phyloP scores from a whole-genome alignment of 352 stramenopile species.

The Pythium aquatile region DNA sequence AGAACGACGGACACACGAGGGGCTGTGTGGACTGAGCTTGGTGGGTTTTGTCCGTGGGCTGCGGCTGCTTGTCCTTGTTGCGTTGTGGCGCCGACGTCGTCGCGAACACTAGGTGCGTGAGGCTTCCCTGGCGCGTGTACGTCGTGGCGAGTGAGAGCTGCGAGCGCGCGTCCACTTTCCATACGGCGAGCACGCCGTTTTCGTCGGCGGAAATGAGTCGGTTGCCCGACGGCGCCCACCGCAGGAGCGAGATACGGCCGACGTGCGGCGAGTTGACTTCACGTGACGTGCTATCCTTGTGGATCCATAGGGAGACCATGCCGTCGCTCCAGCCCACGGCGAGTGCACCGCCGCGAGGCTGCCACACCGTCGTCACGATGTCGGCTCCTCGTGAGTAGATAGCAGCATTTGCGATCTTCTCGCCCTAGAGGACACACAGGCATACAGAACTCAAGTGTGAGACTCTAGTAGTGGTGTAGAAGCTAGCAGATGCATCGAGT shows the following conservation, averaged over 20 bases:
- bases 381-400: conserved; percentile 64
- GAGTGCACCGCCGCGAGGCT: conserved; percentile 75
- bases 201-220: conserved; percentile 89
- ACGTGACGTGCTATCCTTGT: conserved; percentile 62
- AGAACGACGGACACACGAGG: conserved; percentile 82
- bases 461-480: neutral
- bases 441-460: conserved; percentile 23
- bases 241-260: conserved; percentile 74
- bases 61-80: conserved; percentile 21
- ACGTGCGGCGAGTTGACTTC: conserved; percentile 85
- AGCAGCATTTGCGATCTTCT: conserved; percentile 56
- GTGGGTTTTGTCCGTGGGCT: neutral
- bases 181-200: conserved; percentile 79
- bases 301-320: conserved; percentile 83
- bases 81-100: conserved; percentile 29
- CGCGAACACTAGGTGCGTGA: conserved; percentile 89
- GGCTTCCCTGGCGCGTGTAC: conserved; percentile 82
- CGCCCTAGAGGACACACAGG: conserved; percentile 37
- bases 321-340: conserved; percentile 84
- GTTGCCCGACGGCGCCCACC: conserved; percentile 86
- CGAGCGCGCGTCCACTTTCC: conserved; percentile 81
- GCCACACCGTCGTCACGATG: conserved; percentile 85
- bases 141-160: conserved; percentile 79
- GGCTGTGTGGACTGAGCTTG: conserved; percentile 42
- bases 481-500: neutral